Evolutionary conservation across 345 rosid genomes (phyloP).

Genomic region (Boechera divaricarpa): DNA sequence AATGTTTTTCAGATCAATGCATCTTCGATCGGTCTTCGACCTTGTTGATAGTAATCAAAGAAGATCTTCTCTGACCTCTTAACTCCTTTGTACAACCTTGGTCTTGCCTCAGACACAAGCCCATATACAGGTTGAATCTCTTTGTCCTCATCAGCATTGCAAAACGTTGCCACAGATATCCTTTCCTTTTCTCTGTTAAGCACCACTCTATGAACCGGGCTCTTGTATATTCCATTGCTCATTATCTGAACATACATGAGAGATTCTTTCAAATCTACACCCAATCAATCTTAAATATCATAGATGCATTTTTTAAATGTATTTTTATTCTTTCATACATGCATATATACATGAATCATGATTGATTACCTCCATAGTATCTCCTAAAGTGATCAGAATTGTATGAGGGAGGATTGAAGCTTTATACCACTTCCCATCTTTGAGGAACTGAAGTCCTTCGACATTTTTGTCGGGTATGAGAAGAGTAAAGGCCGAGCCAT

Average conservation of each 20-base stretch:
- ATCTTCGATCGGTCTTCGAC: conserved; percentile 59
- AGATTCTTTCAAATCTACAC: conserved; percentile 15
- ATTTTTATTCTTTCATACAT: too few relatives aligned
- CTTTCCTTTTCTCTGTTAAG: conserved; percentile 54
- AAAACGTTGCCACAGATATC: conserved; percentile 57
- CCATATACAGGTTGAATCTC: conserved; percentile 46
- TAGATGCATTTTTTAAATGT: too few relatives aligned
- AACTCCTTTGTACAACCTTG: conserved; percentile 55
- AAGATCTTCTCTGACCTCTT: conserved; percentile 49
- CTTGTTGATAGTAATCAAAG: conserved; percentile 53
- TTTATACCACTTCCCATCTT: conserved; percentile 57
- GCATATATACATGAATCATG: not conserved
- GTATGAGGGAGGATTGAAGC: conserved; percentile 55
- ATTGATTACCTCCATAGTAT: conserved; percentile 54
- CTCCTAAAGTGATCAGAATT: conserved; percentile 61
- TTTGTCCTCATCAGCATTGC: conserved; percentile 45
- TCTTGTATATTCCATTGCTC: conserved; percentile 71
- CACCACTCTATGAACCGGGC: conserved; percentile 56
- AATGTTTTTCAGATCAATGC: conserved; percentile 41
- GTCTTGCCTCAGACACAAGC: conserved; percentile 51
- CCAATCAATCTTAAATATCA: not conserved
- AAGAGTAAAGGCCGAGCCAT: conserved; percentile 64
- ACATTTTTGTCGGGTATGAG: conserved; percentile 59
- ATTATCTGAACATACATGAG: conserved; percentile 46
- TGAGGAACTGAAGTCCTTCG: conserved; percentile 57